phyloP scores from a whole-genome alignment of 305 asterid genomes.

The Rubia tinctorum region DNA sequence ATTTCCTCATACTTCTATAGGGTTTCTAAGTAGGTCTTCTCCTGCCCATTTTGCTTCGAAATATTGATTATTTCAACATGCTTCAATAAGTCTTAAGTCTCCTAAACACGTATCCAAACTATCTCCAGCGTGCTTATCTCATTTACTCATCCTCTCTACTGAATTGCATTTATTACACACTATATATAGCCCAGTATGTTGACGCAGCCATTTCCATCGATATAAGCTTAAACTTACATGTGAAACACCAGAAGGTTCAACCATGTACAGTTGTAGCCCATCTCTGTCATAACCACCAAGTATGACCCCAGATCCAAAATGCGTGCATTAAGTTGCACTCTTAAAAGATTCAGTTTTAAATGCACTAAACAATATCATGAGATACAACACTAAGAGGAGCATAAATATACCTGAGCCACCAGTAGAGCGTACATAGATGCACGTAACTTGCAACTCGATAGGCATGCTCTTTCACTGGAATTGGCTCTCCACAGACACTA shows the following conservation, averaged over 20 bases:
- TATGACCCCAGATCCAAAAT: conserved; percentile 94
- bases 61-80: too few relatives aligned
- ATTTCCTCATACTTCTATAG: too few relatives aligned
- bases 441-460: conserved; percentile 97
- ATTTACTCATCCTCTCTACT: too few relatives aligned
- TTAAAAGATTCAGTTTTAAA: conserved; percentile 14
- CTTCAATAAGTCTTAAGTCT: neutral
- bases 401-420: conserved; percentile 94
- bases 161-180: too few relatives aligned
- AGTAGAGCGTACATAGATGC: conserved; percentile 93
- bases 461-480: conserved; percentile 95
- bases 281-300: conserved; percentile 98
- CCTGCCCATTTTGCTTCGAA: too few relatives aligned
- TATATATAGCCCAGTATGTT: too few relatives aligned
- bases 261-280: conserved; percentile 91
- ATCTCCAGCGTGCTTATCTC: neutral
- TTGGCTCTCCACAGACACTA: conserved; percentile 83
- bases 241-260: conserved; percentile 88
- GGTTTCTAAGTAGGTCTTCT: too few relatives aligned
- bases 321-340: conserved; percentile 46
- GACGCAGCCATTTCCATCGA: neutral
- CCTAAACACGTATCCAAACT: too few relatives aligned
- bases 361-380: conserved; percentile 12
- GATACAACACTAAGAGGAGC: conserved; percentile 10
- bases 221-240: conserved; percentile 45